These are phyloP conservation scores for Blastobotrys serpentis DNA, from an alignment of 1,139 yeast genomes.

Conservation along the genomic window DNA sequence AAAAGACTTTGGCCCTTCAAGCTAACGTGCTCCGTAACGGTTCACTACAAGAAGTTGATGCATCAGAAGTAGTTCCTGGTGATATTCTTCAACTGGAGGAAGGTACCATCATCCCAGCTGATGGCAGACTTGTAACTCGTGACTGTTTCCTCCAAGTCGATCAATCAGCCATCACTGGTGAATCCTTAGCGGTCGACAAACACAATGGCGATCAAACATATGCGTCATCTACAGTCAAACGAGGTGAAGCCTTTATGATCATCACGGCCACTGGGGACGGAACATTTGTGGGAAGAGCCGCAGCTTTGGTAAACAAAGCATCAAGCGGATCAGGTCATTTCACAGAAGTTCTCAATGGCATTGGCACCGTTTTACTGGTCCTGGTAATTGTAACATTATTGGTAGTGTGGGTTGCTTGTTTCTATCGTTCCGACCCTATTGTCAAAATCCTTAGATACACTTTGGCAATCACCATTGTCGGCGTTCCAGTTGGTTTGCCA, in stretches of 20 bases:
- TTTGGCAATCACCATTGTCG: constrained; percentile 94
- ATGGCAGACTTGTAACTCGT: constrained; percentile 89
- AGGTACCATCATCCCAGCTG: constrained; percentile 83
- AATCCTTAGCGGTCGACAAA: constrained; percentile 94
- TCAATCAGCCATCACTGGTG: constrained; percentile 98
- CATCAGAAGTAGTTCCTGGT: constrained; percentile 77
- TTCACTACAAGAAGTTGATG: constrained; percentile 56
- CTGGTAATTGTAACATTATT: constrained; percentile 85
- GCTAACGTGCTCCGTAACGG: constrained; percentile 73
- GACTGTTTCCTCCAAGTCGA: constrained; percentile 90
- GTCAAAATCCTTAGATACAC: constrained; percentile 89
- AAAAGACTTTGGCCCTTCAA: constrained; percentile 43
- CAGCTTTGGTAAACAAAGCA: constrained; percentile 95
- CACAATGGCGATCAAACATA: constrained; percentile 82
- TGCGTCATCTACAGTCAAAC: constrained; percentile 94
- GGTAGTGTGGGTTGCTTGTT: constrained; percentile 90
- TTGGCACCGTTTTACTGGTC: constrained; percentile 89
- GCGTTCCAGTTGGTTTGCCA: constrained; percentile 97
- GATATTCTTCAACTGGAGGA: constrained; percentile 75
- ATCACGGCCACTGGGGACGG: constrained; percentile 95
- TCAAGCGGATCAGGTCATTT: constrained; percentile 93
- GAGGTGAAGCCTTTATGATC: constrained; percentile 96
- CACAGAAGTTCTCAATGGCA: constrained; percentile 97
- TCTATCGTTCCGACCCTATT: constrained; percentile 89
- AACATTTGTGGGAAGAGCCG: constrained; percentile 94